phyloP scores from a whole-genome alignment of 2,329 filamentous ascomycete genomes.

The Colletotrichum sp. region DNA sequence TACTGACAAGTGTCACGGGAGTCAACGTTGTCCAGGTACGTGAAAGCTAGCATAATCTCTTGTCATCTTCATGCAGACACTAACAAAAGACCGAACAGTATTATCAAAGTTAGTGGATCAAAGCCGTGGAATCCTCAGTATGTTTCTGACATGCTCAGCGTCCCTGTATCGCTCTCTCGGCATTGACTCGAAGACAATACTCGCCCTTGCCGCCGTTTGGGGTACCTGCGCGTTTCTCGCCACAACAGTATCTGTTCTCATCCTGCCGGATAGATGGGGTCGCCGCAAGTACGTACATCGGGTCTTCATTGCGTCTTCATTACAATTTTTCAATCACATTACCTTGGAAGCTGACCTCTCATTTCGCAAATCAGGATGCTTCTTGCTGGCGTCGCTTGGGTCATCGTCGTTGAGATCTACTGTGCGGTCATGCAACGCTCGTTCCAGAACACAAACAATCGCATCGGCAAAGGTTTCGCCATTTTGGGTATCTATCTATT shows the following conservation, averaged over 20 bases:
- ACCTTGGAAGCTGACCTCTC: not conserved
- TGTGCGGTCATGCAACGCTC: not conserved
- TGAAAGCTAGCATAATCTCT: fast-evolving
- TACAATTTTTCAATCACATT: no score
- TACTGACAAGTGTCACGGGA: not conserved
- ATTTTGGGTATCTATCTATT: not conserved
- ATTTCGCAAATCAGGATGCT: not conserved
- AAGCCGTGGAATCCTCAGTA: no score
- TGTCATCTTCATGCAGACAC: not conserved
- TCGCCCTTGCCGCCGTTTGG: not conserved
- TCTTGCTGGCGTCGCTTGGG: not conserved
- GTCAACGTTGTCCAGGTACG: not conserved
- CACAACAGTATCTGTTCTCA: not conserved
- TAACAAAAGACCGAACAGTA: not conserved
- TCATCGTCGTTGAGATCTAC: not conserved
- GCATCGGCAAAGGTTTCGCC: not conserved
- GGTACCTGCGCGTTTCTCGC: not conserved
- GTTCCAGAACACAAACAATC: not conserved
- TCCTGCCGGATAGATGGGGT: not conserved
- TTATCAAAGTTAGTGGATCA: not conserved
- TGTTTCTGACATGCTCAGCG: not conserved
- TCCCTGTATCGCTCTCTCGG: not conserved
- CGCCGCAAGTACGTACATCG: not conserved
- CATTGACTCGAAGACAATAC: not conserved
- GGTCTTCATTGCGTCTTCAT: no score